Evolutionary conservation across 2,329 filamentous ascomycete genomes (phyloP), one percentile per base, ranked within the genome.

Genomic region (Ambrosiella cleistominuta): DNA sequence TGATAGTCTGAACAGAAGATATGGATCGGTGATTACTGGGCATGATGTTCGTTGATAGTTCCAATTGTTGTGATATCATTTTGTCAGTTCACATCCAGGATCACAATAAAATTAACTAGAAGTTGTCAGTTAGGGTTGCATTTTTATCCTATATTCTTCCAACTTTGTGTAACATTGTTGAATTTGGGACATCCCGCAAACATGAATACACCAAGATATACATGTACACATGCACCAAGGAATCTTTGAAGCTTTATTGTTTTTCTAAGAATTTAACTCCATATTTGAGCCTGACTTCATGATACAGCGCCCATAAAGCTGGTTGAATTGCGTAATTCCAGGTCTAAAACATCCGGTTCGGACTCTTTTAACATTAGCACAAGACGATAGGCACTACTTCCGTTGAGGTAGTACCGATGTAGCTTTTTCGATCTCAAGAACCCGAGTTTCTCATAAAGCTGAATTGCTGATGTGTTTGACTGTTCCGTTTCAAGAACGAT

Each of bases 401-500:
- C 93, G 66, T 97, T 98, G 45, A 98, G 73, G 65, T 98, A 98
- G 68, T 98, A 98, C 49, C 93, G 78, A 70, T 97, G 90, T 57
- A 98, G 71, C 61, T 89, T 86, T 71, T 98, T 98, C 61, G 88
- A 95, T 56, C 91, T 78, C 19, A 97, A 70, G 66, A 98, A 98
- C 0, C 93, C 93, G 7, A 98, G 75, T 0, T 89, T 78, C 69
- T 98, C 91, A 70, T 98, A 98, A 8, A 98, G 74, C 63, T 88
- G 86, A 74, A 97, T 88, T 17, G 90, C 93, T 0, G 89, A 83
- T 0, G 82, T 80, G 67, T 98, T 98, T 13, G 85, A 88, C 69
- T 94, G 88, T 71, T 98, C 93, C 0, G 93, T 98, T 72, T 98
- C 93, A 36, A 98, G 79, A 1, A 94, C 91, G 61, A 98, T 83